Evolutionary conservation across 257 asterid species (phyloP).

Genomic region (Euphrasia confusa): DNA sequence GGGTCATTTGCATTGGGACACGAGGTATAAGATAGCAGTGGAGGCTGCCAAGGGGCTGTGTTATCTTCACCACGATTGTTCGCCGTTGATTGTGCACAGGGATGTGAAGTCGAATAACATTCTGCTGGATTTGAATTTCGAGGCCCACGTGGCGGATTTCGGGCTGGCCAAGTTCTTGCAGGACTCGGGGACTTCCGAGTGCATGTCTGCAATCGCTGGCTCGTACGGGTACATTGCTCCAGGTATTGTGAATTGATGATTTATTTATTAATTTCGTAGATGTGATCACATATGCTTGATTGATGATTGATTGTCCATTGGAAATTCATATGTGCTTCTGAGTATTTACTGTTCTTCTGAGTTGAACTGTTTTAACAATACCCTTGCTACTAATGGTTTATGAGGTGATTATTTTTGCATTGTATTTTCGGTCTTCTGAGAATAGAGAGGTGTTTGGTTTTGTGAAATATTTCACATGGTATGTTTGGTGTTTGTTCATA

Average conservation of each 20-base stretch:
- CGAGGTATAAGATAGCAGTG: slow-evolving; percentile 66
- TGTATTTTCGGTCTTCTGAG: neutral
- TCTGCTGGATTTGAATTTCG: slow-evolving; percentile 57
- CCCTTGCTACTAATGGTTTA: neutral
- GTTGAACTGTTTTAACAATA: slow-evolving; percentile 2
- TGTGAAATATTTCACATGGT: neutral
- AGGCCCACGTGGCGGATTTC: slow-evolving; percentile 87
- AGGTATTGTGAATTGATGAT: slow-evolving; percentile 37
- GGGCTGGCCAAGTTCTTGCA: slow-evolving; percentile 89
- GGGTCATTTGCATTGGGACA: slow-evolving; percentile 77
- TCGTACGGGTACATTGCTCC: slow-evolving; percentile 91
- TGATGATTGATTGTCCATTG: neutral
- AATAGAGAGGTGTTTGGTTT: neutral
- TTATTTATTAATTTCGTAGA: neutral
- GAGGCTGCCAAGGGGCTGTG: slow-evolving; percentile 83
- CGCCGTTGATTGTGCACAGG: slow-evolving; percentile 74
- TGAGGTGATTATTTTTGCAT: neutral
- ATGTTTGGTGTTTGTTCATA: too few species aligned
- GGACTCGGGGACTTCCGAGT: slow-evolving; percentile 72
- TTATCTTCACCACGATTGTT: slow-evolving; percentile 87
- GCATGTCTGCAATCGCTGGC: slow-evolving; percentile 91
- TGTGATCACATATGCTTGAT: neutral
- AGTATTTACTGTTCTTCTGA: neutral
- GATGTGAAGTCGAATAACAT: slow-evolving; percentile 81
- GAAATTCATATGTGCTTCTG: slow-evolving; percentile 2